Percentiles rank a stretch among this genome's conserved stretches.
Evolutionary conservation across 768 basidiomycete species (phyloP).

Genomic region (Suillus luteus): DNA sequence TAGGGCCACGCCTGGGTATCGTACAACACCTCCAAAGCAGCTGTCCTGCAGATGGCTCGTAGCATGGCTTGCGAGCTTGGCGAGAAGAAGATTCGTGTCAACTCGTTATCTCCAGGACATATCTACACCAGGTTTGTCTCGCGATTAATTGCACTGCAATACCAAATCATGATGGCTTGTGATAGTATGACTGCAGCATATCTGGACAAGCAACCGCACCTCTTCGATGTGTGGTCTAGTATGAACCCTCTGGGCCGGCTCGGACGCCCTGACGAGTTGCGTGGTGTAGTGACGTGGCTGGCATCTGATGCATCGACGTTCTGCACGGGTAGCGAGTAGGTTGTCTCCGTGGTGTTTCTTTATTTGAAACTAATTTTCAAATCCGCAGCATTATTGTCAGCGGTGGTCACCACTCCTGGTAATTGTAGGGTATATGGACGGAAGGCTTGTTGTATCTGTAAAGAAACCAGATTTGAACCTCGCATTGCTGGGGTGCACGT

Average conservation of each 20-base stretch:
- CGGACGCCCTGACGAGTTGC: conserved; percentile 70
- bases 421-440: neutral
- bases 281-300: conserved; percentile 72
- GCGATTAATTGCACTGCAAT: neutral
- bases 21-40: conserved; percentile 78
- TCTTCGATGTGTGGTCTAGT: conserved; percentile 66
- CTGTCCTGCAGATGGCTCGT: conserved; percentile 77
- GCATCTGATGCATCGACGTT: conserved; percentile 76
- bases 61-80: conserved; percentile 85
- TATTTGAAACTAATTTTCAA: neutral
- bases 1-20: conserved; percentile 77
- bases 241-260: conserved; percentile 72
- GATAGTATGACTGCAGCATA: conserved; percentile 74
- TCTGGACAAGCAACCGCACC: conserved; percentile 63
- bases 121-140: conserved; percentile 63
- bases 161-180: neutral
- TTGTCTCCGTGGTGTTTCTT: conserved; percentile 17
- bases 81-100: conserved; percentile 64
- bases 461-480: no score
- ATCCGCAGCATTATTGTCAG: conserved; percentile 30
- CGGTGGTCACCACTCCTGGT: conserved; percentile 37
- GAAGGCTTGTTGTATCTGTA: neutral
- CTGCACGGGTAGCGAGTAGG: conserved; percentile 83
- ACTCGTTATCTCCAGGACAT: conserved; percentile 74
- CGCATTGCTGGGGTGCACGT: no score